These are phyloP conservation scores for Pleurotus pulmonarius DNA, from an alignment of 768 basidiomycete species.

Conservation along the genomic window DNA sequence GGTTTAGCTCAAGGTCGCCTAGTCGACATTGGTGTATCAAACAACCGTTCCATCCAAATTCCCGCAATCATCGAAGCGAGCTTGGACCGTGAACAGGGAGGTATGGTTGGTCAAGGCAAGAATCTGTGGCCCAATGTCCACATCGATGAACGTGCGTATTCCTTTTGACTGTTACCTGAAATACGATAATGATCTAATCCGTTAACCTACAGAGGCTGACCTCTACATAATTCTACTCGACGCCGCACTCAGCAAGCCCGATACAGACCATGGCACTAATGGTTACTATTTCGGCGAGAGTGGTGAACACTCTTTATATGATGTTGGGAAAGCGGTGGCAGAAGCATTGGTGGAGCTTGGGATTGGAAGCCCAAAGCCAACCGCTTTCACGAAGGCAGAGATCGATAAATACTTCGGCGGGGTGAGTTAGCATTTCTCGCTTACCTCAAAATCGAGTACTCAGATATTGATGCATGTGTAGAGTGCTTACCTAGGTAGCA, in stretches of 20 bases:
- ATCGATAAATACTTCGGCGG: slow-evolving; percentile 36
- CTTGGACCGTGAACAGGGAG: slow-evolving; percentile 16
- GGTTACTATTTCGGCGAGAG: slow-evolving; percentile 54
- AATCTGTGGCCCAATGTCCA: slow-evolving; percentile 22
- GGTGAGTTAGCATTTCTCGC: background rate
- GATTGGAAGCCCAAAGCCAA: slow-evolving; percentile 36
- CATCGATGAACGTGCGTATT: slow-evolving; percentile 13
- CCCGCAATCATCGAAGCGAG: slow-evolving; percentile 18
- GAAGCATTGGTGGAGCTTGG: slow-evolving; percentile 34
- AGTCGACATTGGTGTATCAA: slow-evolving; percentile 48
- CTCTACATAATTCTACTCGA: slow-evolving; percentile 44
- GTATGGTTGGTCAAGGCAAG: slow-evolving; percentile 19
- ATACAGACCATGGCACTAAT: slow-evolving; percentile 39
- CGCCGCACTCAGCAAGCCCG: slow-evolving; percentile 23
- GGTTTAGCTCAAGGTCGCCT: slow-evolving; percentile 46
- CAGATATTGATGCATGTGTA: slow-evolving; percentile 7
- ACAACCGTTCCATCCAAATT: slow-evolving; percentile 26
- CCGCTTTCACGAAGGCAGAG: slow-evolving; percentile 43
- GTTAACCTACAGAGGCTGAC: slow-evolving; percentile 29
- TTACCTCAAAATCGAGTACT: background rate
- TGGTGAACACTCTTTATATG: slow-evolving; percentile 42
- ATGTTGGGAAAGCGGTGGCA: slow-evolving; percentile 36
- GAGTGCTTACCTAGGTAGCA: slow-evolving; percentile 31
- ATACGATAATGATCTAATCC: background rate
- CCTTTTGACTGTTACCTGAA: background rate